Base-by-base conservation (phyloP, 2,329 filamentous ascomycete genomes). In the Emergomyces orientalis region DNA sequence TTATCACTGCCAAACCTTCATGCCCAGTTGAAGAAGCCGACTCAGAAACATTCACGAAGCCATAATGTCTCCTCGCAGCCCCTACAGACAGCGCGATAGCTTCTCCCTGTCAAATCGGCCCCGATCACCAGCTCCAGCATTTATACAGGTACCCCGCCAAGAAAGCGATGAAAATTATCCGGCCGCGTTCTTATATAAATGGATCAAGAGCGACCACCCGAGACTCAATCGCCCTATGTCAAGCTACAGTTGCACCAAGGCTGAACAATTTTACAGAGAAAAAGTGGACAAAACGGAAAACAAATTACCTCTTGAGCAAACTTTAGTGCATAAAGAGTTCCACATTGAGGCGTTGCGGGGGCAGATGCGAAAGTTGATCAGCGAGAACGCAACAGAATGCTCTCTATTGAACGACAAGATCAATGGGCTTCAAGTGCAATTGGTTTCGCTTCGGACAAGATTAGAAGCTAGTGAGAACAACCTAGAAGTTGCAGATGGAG, bases 271-370 rank as follows among this genome's bases (percentile, higher is more conserved):
- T 34, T 32, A 49, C n/a, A 45, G 7, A 14, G 1, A 6, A 41
- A 34, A 30, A 32, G 8, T 47, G n/a, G n/a, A 30, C n/a, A 32
- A 27, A 41, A 7, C 9, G 17, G 57, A 59, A n/a, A 47, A 47
- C 57, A 45, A 41, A 49, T 17, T 59, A 32, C 57, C 41, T 45
- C 39, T 59, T 13, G 57, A 59, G 19, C 57, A 59, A 47, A 14
- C 57, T 2, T n/a, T 59, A 19, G 27, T 59, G 57, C 57, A 59
- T 41, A 59, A 59, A 32, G 57, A 59, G 30, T 59, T 59, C n/a
- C 57, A 59, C 41, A 59, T 59, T 13, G 57, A 59, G 30, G 57
- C 57, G 14, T 47, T 59, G 30, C 22, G 43, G 27, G 57, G 57
- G 2, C 57, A 59, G 41, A 27, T 59, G 25, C 39, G 57, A 25